phyloP scores from a whole-genome alignment of 805 yeast genomes.

The Teunomyces aglyptinius region DNA sequence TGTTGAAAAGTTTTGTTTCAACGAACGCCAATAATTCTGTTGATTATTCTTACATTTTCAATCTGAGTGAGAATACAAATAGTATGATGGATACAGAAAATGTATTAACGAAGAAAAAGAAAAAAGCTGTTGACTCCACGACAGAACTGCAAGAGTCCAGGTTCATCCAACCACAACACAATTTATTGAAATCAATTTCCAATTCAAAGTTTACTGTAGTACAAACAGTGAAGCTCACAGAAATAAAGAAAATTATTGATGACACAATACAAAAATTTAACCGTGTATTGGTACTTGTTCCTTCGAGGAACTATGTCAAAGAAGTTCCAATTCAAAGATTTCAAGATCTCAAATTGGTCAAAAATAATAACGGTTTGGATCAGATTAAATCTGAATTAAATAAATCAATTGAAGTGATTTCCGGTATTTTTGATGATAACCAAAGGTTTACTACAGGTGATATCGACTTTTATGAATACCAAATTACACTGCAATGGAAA shows the following conservation, averaged over 20 bases:
- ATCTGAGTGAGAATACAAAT: no score
- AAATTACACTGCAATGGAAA: constrained; percentile 9
- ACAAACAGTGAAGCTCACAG: constrained; percentile 9
- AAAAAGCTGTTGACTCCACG: not conserved
- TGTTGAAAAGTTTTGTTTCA: not conserved
- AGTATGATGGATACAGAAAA: not conserved
- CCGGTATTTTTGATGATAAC: constrained; percentile 29
- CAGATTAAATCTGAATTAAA: not conserved
- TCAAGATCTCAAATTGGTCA: constrained; percentile 4
- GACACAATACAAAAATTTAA: constrained; percentile 7
- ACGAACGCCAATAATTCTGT: not conserved
- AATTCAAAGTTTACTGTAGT: constrained; percentile 9
- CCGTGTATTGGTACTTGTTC: constrained; percentile 14
- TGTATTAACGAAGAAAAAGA: not conserved
- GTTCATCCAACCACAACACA: not conserved
- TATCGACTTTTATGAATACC: constrained; percentile 9
- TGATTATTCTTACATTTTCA: not conserved
- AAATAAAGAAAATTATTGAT: constrained; percentile 5
- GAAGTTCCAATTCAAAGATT: constrained; percentile 3
- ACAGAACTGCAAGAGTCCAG: not conserved
- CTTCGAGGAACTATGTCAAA: constrained; percentile 9
- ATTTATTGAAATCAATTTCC: not conserved
- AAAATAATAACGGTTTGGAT: constrained; percentile 7
- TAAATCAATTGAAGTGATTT: constrained; percentile 17
- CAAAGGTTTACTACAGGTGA: constrained; percentile 10